phyloP scores from a whole-genome alignment of 169 alveolate species.

The Plasmodium relictum region DNA sequence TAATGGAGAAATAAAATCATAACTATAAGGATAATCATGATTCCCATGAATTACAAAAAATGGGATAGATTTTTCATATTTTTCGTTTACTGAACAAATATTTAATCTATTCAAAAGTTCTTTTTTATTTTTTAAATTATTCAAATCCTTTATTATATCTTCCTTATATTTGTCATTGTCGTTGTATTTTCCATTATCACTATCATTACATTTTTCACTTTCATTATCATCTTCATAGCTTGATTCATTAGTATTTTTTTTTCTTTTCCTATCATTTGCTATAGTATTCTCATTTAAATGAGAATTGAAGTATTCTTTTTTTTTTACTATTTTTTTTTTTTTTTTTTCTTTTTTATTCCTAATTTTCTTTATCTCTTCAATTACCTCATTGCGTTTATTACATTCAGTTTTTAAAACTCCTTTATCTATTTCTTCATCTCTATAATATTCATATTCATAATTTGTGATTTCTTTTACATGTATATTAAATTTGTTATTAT shows the following conservation, averaged over 20 bases:
- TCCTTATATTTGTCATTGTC: not conserved
- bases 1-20: slow-evolving; percentile 78
- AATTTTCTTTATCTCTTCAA: too few species aligned
- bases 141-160: not conserved
- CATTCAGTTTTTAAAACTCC: not conserved
- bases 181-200: not conserved
- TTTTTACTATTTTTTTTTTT: too few species aligned
- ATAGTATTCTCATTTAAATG: too few species aligned
- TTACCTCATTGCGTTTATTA: not conserved
- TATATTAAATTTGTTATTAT: not conserved
- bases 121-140: not conserved
- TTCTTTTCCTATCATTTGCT: too few species aligned
- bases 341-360: too few species aligned
- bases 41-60: slow-evolving; percentile 82
- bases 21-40: slow-evolving; percentile 84
- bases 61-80: slow-evolving; percentile 42
- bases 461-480: slow-evolving; percentile 29
- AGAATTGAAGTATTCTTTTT: too few species aligned
- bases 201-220: not conserved
- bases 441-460: slow-evolving; percentile 31
- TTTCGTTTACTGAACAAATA: slow-evolving; percentile 18
- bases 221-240: not conserved
- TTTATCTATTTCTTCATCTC: not conserved
- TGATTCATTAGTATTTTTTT: not conserved
- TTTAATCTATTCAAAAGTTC: not conserved